Evolutionary conservation across 148 eudicot genomes (phyloP), one percentile per base, ranked within the genome.

Genomic region (Hydrangea macrophylla): DNA sequence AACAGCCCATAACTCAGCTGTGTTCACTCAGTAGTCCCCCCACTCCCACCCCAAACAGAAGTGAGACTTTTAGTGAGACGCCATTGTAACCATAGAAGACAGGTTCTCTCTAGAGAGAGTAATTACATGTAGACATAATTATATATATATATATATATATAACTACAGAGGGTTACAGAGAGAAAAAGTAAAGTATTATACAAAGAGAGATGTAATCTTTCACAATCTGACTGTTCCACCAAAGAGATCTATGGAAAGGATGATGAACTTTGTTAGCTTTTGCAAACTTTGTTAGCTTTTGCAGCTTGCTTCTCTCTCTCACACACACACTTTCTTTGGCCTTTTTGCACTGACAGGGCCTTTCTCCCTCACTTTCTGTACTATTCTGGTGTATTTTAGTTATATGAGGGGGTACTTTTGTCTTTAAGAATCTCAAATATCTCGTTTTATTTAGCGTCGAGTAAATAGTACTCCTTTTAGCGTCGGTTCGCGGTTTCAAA

Each of bases 1-100:
- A 85, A 68, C 96, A 90, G 36, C 96, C 96, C 96, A 89, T 89
- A n/a, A 20, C 31, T 45, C 60, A 8, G 32, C 28, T 56, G 68
- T 68, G 76, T 69, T 68, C 67, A 48, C 22, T 42, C 15, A 42
- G 50, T 42, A 42, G 0, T 42, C 50, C 50, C 50, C 13, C 50
- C n/a, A n/a, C n/a, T n/a, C n/a, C n/a, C n/a, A n/a, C n/a, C n/a
- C n/a, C n/a, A n/a, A n/a, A 12, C 50, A 12, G 2, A 9, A 12
- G 18, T 13, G 50, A n/a, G n/a, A n/a, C 50, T 42, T 15, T 13
- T 42, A 42, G 13, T 42, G 18, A 42, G 50, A 42, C 18, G n/a
- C 2, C 3, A 1, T 20, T 13, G 5, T 48, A 17, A 9, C 15
- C 6, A 15, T 15, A 4, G 1, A 45, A 1, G n/a, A n/a, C n/a